Base-by-base conservation (phyloP, 495 filamentous ascomycete genomes). In the Glonium stellatum region DNA sequence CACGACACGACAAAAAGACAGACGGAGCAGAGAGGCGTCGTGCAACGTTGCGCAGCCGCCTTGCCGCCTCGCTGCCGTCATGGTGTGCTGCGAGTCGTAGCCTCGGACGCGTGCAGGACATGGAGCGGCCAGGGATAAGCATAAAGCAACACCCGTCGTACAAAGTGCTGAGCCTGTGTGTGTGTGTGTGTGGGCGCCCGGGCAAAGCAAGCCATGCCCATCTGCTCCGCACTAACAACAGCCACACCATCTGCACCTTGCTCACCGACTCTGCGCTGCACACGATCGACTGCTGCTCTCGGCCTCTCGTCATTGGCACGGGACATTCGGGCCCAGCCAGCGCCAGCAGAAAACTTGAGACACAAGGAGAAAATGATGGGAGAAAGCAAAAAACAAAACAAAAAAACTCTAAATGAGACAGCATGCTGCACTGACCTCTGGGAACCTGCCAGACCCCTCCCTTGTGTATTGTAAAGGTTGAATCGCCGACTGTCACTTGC, bases 401-500 rank as follows among this genome's bases (percentile, higher is more conserved):
- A 49, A 15, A 52, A 57, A 52, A 46, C 18, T 62, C 54, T 60
- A 42, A 55, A 65, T 44, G 36, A 50, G 27, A 22, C 46, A 69
- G 37, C 58, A 67, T 27, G 27, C 15, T 55, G 34, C 56, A 80
- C 86, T 78, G 70, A 97, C 93, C 95, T 83, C 91, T 82, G 13
- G 93, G 95, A 58, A 97, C 90, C 71, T 93, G 90, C 75, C 88
- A 97, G 64, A 93, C 85, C 31, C 91, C 90, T 31, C 92, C 92
- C 66, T 88, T 88, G 12, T 86, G 81, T 59, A 95, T 88, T 60
- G 84, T 80, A 69, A 96, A 97, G 62, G 78, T 77, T n/a, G 83
- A 88, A n/a, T 87, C 85, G 61, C 87, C 87, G 12, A 97, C 82
- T 50, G 82, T 85, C 23, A 89, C 88, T 64, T 77, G 71, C 37